Base-by-base conservation (phyloP, 371 early-diverging fungal species). In the Syncephalastrum sp. region DNA sequence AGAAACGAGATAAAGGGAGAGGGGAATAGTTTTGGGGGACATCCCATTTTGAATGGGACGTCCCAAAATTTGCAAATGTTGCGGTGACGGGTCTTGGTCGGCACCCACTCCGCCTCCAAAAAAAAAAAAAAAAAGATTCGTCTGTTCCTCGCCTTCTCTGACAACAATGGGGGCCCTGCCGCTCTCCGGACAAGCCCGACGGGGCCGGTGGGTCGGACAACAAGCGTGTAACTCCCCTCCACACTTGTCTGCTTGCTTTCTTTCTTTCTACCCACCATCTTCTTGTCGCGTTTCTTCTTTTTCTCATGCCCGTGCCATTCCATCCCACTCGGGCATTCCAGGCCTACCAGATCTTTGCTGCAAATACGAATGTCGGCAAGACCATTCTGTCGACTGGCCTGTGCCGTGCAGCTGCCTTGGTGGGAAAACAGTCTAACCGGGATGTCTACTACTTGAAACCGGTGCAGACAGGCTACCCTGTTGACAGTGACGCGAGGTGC, bases 361-460 rank as follows among this genome's bases (percentile, higher is more conserved):
- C 91, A 45, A 93, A 93, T 65, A 93, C 93, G 3, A 85, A 91
- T 66, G 86, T 91, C 38, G 93, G 93, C 41, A 93, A 93, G 76
- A 93, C 93, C 1, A 74, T 93, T 25, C 72, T 88, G 53, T 85
- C 90, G 8, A 79, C 91, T 1, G 89, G 87, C 25, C 72, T 87
- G 23, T 79, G 80, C 44, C 69, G 84, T 41, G 82, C 83, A 5
- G 84, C 85, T 7, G 78, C 81, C 10, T 54, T 76, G 12, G 66
- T 69, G 4, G 82, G 77, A 0, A 68, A 77, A 21, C 62, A 75
- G 50, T 66, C 61, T 16, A 64, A 72, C 19, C 70, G 69, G 3
- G 72, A 80, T 47, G 85, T 86, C 0, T 81, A 78, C 50, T 91
- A 91, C 60, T 43, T 91, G 42, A 93, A 93, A 54, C 93, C 93